Conservation (phyloP, 345 rosid genomes). For the Dimocarpus longan region DNA sequence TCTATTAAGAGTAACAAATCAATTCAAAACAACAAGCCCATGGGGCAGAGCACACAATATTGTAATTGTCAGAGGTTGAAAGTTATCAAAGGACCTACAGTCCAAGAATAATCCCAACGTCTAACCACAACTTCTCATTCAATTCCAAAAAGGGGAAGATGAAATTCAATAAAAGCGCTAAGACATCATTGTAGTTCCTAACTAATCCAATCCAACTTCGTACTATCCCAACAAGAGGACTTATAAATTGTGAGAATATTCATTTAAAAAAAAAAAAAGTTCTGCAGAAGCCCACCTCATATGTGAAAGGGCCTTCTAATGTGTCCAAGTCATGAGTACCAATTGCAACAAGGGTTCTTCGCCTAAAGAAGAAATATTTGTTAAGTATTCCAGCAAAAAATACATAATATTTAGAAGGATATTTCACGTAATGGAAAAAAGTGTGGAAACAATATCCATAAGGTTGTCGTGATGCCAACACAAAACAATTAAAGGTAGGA, state of each 20-base stretch:
- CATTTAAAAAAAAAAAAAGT: not conserved
- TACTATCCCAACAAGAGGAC: not conserved
- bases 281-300: conserved; percentile 63
- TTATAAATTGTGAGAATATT: not conserved
- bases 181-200: not conserved
- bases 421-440: not conserved
- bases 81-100: not conserved
- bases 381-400: not conserved
- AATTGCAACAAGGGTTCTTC: conserved; percentile 84
- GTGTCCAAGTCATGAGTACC: conserved; percentile 98
- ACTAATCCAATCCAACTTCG: not conserved
- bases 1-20: not conserved
- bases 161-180: not conserved
- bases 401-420: not conserved
- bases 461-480: not conserved
- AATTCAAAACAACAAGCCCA: not conserved
- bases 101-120: not conserved
- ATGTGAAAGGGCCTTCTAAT: conserved; percentile 83
- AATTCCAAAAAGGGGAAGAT: not conserved
- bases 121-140: not conserved
- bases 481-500: not conserved
- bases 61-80: not conserved
- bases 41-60: not conserved
- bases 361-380: conserved; percentile 47
- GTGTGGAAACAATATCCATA: not conserved